Conservation (phyloP, 768 basidiomycete species). For the Leucocoprinus birnbaumii region DNA sequence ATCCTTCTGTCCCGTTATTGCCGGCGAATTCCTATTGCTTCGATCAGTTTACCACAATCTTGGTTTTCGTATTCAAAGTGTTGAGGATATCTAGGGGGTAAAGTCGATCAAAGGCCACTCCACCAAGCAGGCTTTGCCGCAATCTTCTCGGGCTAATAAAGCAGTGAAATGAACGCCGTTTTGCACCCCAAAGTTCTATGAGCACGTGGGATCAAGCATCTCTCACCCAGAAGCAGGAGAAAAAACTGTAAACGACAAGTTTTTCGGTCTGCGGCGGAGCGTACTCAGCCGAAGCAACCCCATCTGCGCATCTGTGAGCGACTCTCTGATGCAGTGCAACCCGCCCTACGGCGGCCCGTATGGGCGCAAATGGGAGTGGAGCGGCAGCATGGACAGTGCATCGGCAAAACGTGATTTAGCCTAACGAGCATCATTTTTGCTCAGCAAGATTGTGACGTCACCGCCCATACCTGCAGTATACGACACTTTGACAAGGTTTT, state of each 20-base stretch:
- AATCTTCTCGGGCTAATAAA: background rate
- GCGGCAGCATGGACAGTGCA: background rate
- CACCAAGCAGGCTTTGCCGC: background rate
- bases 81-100: background rate
- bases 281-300: too few species aligned
- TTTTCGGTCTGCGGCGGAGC: too few species aligned
- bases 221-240: too few species aligned
- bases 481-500: slow-evolving; percentile 1
- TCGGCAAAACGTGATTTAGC: background rate
- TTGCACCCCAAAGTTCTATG: background rate
- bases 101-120: slow-evolving; percentile 1
- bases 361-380: background rate
- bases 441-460: slow-evolving; percentile 3
- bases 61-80: too few species aligned
- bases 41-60: too few species aligned
- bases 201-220: background rate
- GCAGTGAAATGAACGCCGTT: background rate
- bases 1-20: too few species aligned
- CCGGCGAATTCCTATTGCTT: too few species aligned
- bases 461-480: background rate
- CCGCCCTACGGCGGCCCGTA: too few species aligned
- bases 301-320: too few species aligned
- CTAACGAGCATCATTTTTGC: background rate
- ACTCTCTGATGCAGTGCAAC: too few species aligned
- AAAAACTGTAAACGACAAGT: too few species aligned